Conservation (phyloP, 2,329 filamentous ascomycete genomes). For the Paracamarosporium sp. region DNA sequence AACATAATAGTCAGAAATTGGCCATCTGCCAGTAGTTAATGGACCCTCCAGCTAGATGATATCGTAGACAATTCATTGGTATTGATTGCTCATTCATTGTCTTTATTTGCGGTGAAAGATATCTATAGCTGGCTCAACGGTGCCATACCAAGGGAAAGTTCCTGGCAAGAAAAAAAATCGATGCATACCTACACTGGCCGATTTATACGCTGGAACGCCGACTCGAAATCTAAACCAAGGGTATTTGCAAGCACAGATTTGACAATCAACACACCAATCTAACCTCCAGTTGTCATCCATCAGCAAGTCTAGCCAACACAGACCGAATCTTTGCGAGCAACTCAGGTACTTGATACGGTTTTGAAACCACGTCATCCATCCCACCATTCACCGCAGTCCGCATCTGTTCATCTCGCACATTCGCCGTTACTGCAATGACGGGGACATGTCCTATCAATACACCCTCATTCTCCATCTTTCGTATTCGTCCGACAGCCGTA, state of each 20-base stretch:
- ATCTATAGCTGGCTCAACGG: no score
- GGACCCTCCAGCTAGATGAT: no score
- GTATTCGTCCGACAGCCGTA: conserved; percentile 39
- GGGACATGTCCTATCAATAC: conserved; percentile 36
- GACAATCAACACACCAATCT: not conserved
- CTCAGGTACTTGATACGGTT: conserved; percentile 43
- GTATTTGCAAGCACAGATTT: not conserved
- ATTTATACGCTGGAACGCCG: not conserved
- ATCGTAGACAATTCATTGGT: no score
- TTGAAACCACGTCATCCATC: conserved; percentile 45
- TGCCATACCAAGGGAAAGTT: no score
- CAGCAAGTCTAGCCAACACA: conserved; percentile 23
- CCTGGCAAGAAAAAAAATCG: no score
- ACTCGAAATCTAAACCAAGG: not conserved
- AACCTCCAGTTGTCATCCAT: not conserved
- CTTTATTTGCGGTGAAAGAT: no score
- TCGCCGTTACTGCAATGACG: conserved; percentile 46
- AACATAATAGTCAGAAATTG: no score
- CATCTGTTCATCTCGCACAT: conserved; percentile 43
- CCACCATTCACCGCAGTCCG: conserved; percentile 35
- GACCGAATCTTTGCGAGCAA: conserved; percentile 34
- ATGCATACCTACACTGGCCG: no score
- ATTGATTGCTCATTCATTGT: no score
- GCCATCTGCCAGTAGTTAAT: no score
- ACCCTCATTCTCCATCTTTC: conserved; percentile 33